Conservation (phyloP, 495 filamentous ascomycete genomes). For the Daldinia decipiens region DNA sequence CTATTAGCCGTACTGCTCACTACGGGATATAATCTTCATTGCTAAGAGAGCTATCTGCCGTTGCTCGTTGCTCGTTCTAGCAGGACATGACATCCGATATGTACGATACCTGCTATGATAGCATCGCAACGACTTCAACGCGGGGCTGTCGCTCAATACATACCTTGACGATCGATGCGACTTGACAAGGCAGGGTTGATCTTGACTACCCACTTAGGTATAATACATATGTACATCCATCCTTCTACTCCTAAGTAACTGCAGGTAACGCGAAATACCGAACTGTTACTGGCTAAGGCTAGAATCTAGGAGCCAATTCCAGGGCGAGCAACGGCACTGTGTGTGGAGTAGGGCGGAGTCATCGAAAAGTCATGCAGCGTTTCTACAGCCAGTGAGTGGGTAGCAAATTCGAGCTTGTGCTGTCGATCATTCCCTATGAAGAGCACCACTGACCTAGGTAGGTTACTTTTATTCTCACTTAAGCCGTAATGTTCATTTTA, state of each 20-base stretch:
- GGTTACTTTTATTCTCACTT: slow-evolving; percentile 35
- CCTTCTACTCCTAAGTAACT: slow-evolving; percentile 29
- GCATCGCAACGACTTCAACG: slow-evolving; percentile 32
- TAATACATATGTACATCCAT: slow-evolving; percentile 25
- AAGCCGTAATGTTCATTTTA: slow-evolving; percentile 35
- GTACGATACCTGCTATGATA: slow-evolving; percentile 8
- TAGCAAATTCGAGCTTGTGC: slow-evolving; percentile 36
- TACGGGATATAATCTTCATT: background rate
- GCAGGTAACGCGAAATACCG: slow-evolving; percentile 31
- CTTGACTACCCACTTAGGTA: slow-evolving; percentile 13
- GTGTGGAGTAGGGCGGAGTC: slow-evolving; percentile 39
- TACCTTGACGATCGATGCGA: slow-evolving; percentile 39
- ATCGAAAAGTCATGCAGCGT: slow-evolving; percentile 46
- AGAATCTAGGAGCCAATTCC: slow-evolving; percentile 33
- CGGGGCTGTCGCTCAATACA: slow-evolving; percentile 41
- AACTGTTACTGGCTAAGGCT: slow-evolving; percentile 33
- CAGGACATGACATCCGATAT: background rate
- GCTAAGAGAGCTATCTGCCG: background rate
- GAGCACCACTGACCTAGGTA: slow-evolving; percentile 26
- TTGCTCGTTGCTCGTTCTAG: background rate
- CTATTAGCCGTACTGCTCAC: slow-evolving; percentile 2
- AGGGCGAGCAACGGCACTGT: slow-evolving; percentile 34
- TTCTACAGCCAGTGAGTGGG: slow-evolving; percentile 33
- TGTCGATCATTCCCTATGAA: slow-evolving; percentile 36
- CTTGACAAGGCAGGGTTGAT: slow-evolving; percentile 36